Conservation (phyloP, 2,329 filamentous ascomycete genomes). For the Microdochium bolleyi region DNA sequence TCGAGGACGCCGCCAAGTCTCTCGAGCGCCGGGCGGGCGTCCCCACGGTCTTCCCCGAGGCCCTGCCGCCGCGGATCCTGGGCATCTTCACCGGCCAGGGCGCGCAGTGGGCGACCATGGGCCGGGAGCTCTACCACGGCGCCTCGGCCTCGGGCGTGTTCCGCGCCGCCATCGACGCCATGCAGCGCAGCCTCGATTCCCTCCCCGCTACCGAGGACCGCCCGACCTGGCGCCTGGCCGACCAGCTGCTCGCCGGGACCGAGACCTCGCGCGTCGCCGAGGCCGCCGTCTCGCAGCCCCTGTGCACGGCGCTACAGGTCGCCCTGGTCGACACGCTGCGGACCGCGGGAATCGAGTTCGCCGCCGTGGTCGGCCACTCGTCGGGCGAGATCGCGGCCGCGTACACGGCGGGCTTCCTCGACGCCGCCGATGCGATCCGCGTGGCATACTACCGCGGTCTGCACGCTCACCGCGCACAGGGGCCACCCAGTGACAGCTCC, state of each 20-base stretch:
- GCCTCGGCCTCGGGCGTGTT: neutral
- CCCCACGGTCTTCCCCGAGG: neutral
- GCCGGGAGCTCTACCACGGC: conserved; percentile 7
- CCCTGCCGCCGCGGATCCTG: conserved; percentile 9
- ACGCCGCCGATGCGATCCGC: conserved; percentile 26
- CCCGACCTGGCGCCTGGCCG: conserved; percentile 10
- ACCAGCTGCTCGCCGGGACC: conserved; percentile 1
- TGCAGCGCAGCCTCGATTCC: conserved; percentile 12
- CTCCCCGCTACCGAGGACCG: conserved; percentile 10
- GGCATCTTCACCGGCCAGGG: conserved; percentile 18
- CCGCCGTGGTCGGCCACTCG: conserved; percentile 28
- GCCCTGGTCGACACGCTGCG: conserved; percentile 18
- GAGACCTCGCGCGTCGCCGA: conserved; percentile 6
- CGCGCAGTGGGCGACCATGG: conserved; percentile 19
- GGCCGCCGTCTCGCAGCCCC: conserved; percentile 15
- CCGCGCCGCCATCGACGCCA: neutral
- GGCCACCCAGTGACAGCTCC: too few relatives aligned
- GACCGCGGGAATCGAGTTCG: conserved; percentile 7
- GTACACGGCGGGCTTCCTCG: conserved; percentile 28
- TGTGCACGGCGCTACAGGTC: conserved; percentile 25
- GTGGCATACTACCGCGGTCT: conserved; percentile 31
- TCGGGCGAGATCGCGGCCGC: conserved; percentile 36
- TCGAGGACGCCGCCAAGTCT: conserved; percentile 6
- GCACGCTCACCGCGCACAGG: conserved; percentile 11
- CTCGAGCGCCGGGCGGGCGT: conserved; percentile 11